Percentiles rank a stretch among this genome's conserved stretches.
Evolutionary conservation across 192 early-diverging fungal genomes (phyloP).

Genomic region (Entomortierella beljakovae): DNA sequence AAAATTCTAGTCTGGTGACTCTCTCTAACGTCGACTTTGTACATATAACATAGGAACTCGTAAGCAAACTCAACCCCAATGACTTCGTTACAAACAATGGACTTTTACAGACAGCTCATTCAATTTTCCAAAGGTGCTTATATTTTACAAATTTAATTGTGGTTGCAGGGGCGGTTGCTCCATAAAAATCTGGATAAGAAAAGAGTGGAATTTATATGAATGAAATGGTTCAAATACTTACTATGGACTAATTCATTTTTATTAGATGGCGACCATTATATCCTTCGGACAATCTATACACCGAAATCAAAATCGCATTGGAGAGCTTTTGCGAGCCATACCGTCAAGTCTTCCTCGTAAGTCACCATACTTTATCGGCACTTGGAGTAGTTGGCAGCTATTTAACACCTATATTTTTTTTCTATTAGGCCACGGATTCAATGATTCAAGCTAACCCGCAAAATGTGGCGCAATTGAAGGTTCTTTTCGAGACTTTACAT

Average conservation of each 20-base stretch:
- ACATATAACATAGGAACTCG: conserved; percentile 65
- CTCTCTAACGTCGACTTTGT: too few relatives aligned
- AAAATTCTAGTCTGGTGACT: too few relatives aligned
- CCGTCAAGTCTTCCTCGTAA: conserved; percentile 84
- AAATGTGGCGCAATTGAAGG: conserved; percentile 72
- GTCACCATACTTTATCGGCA: not conserved
- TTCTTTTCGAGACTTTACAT: conserved; percentile 80
- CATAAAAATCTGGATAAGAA: too few relatives aligned
- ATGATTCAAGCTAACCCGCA: conserved; percentile 77
- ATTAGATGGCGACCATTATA: conserved; percentile 88
- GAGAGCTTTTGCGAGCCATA: conserved; percentile 86
- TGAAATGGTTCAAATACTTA: not conserved
- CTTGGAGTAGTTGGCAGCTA: not conserved
- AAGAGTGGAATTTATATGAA: not conserved
- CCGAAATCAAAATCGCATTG: conserved; percentile 93
- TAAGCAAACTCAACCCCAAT: conserved; percentile 76
- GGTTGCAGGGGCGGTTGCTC: too few relatives aligned
- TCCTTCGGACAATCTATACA: conserved; percentile 81
- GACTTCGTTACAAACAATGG: conserved; percentile 91
- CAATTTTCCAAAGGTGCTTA: conserved; percentile 84
- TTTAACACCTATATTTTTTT: not conserved
- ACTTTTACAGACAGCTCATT: conserved; percentile 94
- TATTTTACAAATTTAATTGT: not conserved
- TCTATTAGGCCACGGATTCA: conserved; percentile 74
- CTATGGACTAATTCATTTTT: not conserved